Evolutionary conservation across 768 basidiomycete genomes (phyloP), one percentile per base, ranked within the genome.

Genomic region (Podaxis rugospora): DNA sequence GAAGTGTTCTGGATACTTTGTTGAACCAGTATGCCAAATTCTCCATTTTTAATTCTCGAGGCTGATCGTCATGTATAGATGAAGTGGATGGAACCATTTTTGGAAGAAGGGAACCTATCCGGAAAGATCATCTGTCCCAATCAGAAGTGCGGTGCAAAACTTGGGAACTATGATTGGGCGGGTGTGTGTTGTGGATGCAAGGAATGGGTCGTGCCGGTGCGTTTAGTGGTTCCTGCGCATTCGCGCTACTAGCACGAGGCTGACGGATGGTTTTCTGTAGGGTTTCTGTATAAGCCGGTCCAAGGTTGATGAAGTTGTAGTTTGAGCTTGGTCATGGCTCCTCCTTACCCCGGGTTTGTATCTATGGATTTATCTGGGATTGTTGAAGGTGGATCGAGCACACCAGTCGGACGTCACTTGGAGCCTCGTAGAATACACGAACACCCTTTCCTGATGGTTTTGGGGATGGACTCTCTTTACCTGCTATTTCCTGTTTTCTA

Each of bases 111-210:
- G 0, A 80, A 86, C 47, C 75, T 95, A 39, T 83, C 87, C 0
- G 97, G 97, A 16, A 97, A 95, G 80, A 91, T 99, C 65, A 62
- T 83, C 0, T 99, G 97, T 67, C 97, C 97, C 3, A 96, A 95
- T 72, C 82, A 87, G 67, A 94, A 92, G 68, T 99, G 97, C 67
- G 81, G 82, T 2, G 87, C 84, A 25, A 99, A 99, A 76, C 79
- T 99, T 16, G 97, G 97, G 2, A 97, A 92, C 71, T 98, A 88
- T 66, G 95, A 97, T 70, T 99, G 97, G 97, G 93, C 95, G 4
- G 96, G 96, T 0, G 86, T 92, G 28, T 84, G 88, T 67, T 96
- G 95, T 69, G 89, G 92, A 23, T 98, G 95, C 69, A 90, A 88
- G 66, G 85, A 87, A 68, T 98, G 95, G 95, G 91, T 96, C 27